phyloP scores from a whole-genome alignment of 176 grass and related monocot species.

The Ensete glaucum region DNA sequence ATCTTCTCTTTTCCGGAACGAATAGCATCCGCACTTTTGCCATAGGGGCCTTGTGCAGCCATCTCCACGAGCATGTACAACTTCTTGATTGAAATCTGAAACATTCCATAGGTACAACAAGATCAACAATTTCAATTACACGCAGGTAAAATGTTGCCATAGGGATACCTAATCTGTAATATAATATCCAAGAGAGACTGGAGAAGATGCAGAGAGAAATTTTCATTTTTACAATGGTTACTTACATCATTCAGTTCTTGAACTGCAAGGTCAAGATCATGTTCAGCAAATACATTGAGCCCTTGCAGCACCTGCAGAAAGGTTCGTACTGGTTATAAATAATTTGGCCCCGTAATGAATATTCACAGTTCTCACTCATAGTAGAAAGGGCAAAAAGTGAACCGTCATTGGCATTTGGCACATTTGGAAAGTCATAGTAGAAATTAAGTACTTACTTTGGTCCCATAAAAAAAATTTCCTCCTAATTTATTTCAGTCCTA shows the following conservation, averaged over 20 bases:
- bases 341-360: no score
- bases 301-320: conserved; percentile 51
- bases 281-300: conserved; percentile 68
- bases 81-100: conserved; percentile 92
- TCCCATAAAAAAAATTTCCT: neutral
- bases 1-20: conserved; percentile 72
- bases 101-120: conserved; percentile 1
- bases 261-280: conserved; percentile 63
- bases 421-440: no score
- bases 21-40: conserved; percentile 71
- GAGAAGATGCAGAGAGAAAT: neutral
- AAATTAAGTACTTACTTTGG: neutral
- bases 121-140: neutral
- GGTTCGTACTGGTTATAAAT: neutral
- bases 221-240: neutral
- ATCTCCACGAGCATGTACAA: conserved; percentile 94
- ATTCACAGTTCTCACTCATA: no score
- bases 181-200: neutral
- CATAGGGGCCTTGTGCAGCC: conserved; percentile 60
- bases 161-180: neutral
- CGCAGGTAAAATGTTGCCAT: neutral
- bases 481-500: no score
- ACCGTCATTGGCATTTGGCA: no score
- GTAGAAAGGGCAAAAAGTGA: no score
- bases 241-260: conserved; percentile 80